These are phyloP conservation scores for Vachellia pachyceras DNA, from an alignment of 306 rosid species.

Conservation along the genomic window DNA sequence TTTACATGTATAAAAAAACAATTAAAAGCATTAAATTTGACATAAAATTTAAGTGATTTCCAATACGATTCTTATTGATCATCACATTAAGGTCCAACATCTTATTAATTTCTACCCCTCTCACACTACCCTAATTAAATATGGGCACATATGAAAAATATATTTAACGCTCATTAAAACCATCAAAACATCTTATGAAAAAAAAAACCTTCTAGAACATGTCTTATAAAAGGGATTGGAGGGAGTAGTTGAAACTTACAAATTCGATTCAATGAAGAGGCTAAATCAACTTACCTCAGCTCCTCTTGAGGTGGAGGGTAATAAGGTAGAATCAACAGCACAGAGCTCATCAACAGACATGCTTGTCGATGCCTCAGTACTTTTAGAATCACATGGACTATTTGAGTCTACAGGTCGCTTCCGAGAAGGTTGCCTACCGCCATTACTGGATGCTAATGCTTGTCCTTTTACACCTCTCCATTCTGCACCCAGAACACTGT, in stretches of 20 bases:
- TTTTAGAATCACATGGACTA: constrained; percentile 80
- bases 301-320: constrained; percentile 83
- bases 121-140: too few species aligned
- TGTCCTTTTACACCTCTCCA: constrained; percentile 93
- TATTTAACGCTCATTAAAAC: too few species aligned
- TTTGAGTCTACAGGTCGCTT: constrained; percentile 74
- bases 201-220: too few species aligned
- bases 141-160: too few species aligned
- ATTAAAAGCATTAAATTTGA: too few species aligned
- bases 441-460: constrained; percentile 67
- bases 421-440: constrained; percentile 66
- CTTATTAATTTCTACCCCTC: too few species aligned
- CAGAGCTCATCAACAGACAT: constrained; percentile 76
- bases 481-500: constrained; percentile 65
- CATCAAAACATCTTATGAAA: too few species aligned
- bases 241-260: neutral
- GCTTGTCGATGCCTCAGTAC: constrained; percentile 86
- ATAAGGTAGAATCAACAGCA: constrained; percentile 73
- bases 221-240: too few species aligned
- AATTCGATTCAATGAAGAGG: constrained; percentile 2
- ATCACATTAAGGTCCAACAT: too few species aligned
- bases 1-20: too few species aligned
- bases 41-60: too few species aligned
- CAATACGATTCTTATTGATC: too few species aligned
- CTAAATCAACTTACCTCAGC: constrained; percentile 64